These are phyloP conservation scores for Lumnitzera littorea DNA, from an alignment of 345 rosid species.

Conservation along the genomic window DNA sequence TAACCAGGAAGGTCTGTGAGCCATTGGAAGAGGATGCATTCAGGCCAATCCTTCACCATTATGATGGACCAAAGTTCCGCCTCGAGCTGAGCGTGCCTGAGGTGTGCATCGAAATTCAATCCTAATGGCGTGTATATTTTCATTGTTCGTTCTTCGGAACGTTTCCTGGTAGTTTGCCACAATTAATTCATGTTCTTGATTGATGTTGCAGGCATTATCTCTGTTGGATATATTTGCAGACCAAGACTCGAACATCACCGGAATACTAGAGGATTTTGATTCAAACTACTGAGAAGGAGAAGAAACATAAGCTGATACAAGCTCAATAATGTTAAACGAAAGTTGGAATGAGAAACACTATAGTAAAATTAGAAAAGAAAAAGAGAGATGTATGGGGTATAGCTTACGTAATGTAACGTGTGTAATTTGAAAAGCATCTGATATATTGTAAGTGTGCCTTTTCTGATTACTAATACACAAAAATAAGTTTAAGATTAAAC, in stretches of 20 bases:
- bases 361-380: too few species aligned
- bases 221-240: conserved; percentile 81
- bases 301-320: too few species aligned
- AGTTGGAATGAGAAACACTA: too few species aligned
- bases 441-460: too few species aligned
- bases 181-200: background rate
- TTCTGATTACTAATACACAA: too few species aligned
- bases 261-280: conserved; percentile 3
- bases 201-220: conserved; percentile 56
- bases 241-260: conserved; percentile 17
- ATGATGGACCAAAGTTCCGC: conserved; percentile 98
- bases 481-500: too few species aligned
- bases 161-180: background rate
- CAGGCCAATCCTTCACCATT: conserved; percentile 96
- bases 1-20: conserved; percentile 73
- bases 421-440: too few species aligned
- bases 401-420: too few species aligned
- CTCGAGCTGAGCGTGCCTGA: conserved; percentile 90
- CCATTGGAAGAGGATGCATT: conserved; percentile 97
- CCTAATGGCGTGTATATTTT: background rate
- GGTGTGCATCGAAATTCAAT: conserved; percentile 29
- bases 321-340: too few species aligned
- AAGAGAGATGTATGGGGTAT: too few species aligned
- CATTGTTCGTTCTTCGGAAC: background rate
- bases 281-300: background rate